Conservation (phyloP, 225 moss, liverwort and hornwort species). For the Asterella californica region DNA sequence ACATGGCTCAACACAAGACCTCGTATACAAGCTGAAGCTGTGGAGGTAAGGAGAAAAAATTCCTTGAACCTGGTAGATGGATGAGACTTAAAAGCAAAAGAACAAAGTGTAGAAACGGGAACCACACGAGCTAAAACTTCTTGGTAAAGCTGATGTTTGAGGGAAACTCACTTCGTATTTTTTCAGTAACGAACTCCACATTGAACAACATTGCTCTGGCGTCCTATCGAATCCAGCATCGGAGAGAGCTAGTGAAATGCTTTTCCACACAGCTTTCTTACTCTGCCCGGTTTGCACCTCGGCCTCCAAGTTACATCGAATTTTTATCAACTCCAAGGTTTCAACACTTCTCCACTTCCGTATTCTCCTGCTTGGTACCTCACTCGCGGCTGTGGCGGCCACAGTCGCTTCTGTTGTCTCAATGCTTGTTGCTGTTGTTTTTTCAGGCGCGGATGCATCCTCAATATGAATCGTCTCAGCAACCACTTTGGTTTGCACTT, state of each 20-base stretch:
- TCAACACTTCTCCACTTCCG: constrained; percentile 62
- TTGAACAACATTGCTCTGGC: constrained; percentile 90
- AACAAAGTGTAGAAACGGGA: too few relatives aligned
- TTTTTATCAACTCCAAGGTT: constrained; percentile 58
- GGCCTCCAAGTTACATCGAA: constrained; percentile 52
- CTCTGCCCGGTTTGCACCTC: constrained; percentile 41
- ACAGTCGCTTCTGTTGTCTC: not conserved
- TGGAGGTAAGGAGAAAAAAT: not conserved
- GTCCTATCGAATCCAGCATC: constrained; percentile 59
- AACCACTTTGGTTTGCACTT: not conserved
- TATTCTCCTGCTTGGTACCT: constrained; percentile 20
- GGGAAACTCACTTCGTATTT: constrained; percentile 61
- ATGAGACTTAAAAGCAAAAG: not conserved
- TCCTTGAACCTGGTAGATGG: not conserved
- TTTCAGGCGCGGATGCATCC: constrained; percentile 1
- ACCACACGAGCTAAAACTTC: constrained; percentile 5
- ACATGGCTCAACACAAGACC: not conserved
- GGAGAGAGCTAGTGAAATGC: constrained; percentile 44
- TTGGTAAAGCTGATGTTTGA: not conserved
- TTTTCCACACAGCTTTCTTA: constrained; percentile 72
- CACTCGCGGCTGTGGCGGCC: constrained; percentile 1
- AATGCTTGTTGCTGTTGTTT: not conserved
- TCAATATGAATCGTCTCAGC: not conserved
- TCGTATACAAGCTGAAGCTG: not conserved
- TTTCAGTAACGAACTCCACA: constrained; percentile 84